Conservation (phyloP, 352 stramenopile species). For the Phytopythium oedochilum region DNA sequence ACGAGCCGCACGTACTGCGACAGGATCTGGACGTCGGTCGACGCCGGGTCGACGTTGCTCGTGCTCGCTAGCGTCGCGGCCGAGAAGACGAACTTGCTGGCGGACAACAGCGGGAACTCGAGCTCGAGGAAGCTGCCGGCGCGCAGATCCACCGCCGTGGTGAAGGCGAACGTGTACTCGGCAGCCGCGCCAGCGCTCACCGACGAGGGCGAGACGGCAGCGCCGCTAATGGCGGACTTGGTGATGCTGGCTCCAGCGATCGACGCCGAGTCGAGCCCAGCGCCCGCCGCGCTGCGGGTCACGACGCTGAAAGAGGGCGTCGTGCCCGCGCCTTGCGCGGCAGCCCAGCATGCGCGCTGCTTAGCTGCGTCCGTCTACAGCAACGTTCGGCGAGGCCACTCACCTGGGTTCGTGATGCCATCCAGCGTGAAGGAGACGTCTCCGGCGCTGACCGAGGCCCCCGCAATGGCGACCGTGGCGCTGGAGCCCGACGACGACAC, state of each 20-base stretch:
- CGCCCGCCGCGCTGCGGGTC: conserved; percentile 20
- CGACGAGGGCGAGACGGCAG: conserved; percentile 20
- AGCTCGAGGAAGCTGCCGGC: conserved; percentile 36
- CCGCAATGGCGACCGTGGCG: conserved; percentile 32
- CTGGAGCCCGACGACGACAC: conserved; percentile 19
- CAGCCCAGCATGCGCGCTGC: too few relatives aligned
- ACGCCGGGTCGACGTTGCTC: conserved; percentile 20
- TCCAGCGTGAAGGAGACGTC: conserved; percentile 39
- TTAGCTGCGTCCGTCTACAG: too few relatives aligned
- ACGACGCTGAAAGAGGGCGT: conserved; percentile 35
- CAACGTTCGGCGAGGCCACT: too few relatives aligned
- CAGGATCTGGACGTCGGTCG: conserved; percentile 19
- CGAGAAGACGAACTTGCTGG: conserved; percentile 34
- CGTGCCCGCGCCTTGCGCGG: conserved; percentile 27
- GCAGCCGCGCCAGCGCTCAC: conserved; percentile 22
- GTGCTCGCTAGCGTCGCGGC: conserved; percentile 13
- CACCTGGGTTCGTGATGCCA: conserved; percentile 58
- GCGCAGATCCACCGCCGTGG: conserved; percentile 31
- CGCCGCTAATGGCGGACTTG: conserved; percentile 14
- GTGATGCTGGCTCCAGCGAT: conserved; percentile 27
- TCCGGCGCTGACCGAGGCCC: conserved; percentile 12
- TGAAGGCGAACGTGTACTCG: conserved; percentile 36
- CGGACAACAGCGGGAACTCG: conserved; percentile 31
- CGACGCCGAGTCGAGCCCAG: conserved; percentile 30
- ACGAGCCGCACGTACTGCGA: conserved; percentile 32